These are phyloP conservation scores for Earliella scabrosa DNA, from an alignment of 1,284 basidiomycete species.

Conservation along the genomic window DNA sequence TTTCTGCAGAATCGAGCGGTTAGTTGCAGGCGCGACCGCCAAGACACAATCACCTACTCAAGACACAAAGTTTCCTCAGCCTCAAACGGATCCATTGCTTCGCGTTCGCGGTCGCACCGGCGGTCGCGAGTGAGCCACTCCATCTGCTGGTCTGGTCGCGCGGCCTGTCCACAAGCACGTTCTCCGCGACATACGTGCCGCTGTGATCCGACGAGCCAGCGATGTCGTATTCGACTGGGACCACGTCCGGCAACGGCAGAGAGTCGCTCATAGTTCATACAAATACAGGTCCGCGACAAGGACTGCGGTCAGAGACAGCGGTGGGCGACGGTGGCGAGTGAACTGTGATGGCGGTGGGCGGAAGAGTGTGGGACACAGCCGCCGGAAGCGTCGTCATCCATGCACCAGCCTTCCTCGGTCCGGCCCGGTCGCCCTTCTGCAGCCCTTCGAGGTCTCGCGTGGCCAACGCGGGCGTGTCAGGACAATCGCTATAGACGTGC, in stretches of 20 bases:
- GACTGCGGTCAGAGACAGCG: not conserved
- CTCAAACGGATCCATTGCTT: slow-evolving; percentile 76
- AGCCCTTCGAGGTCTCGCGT: not conserved
- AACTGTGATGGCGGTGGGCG: slow-evolving; percentile 14
- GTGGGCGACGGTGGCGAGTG: not conserved
- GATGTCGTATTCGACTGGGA: slow-evolving; percentile 50
- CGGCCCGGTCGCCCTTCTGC: not conserved
- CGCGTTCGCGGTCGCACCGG: slow-evolving; percentile 51
- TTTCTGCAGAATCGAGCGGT: slow-evolving; percentile 46
- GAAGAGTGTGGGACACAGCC: slow-evolving; percentile 7
- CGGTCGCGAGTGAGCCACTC: slow-evolving; percentile 70
- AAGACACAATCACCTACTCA: slow-evolving; percentile 57
- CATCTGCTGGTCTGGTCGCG: slow-evolving; percentile 70
- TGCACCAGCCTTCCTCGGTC: not conserved
- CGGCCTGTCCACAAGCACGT: slow-evolving; percentile 68
- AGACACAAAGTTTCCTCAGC: slow-evolving; percentile 57
- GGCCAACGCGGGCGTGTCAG: not conserved
- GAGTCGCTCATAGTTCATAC: slow-evolving; percentile 3
- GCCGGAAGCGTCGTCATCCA: slow-evolving; percentile 12
- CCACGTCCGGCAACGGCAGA: slow-evolving; percentile 8
- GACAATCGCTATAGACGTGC: not conserved
- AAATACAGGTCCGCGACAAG: not conserved
- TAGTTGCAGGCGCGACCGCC: not conserved
- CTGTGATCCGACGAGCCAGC: slow-evolving; percentile 70
- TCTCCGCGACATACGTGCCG: slow-evolving; percentile 67